Percentiles rank a stretch among this genome's conserved stretches.
These are phyloP conservation scores for Lasiosphaeria ovina DNA, from an alignment of 495 filamentous ascomycete species.

Conservation along the genomic window DNA sequence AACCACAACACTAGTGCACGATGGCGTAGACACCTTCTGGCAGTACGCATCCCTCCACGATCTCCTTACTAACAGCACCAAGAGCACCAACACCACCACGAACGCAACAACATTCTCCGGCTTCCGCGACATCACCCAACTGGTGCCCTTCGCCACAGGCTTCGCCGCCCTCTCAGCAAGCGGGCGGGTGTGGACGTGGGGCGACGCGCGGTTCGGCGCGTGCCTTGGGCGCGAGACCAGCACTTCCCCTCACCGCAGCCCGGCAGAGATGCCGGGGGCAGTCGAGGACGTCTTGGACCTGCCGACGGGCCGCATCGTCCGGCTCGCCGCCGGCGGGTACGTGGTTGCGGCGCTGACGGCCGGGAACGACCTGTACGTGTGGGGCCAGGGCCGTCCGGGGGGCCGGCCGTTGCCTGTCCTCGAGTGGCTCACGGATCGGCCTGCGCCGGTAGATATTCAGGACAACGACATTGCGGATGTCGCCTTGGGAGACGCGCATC, in stretches of 20 bases:
- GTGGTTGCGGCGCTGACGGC: constrained; percentile 54
- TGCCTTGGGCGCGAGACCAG: constrained; percentile 44
- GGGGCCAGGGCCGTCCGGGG: constrained; percentile 52
- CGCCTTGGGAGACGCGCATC: constrained; percentile 56
- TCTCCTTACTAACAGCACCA: constrained; percentile 12
- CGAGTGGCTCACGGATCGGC: constrained; percentile 24
- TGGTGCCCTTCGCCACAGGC: constrained; percentile 49
- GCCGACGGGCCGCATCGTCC: constrained; percentile 49
- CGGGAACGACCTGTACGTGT: constrained; percentile 55
- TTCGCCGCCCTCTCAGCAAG: constrained; percentile 51
- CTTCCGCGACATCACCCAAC: constrained; percentile 34
- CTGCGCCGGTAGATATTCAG: constrained; percentile 37
- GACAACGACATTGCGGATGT: constrained; percentile 52
- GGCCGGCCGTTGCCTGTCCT: constrained; percentile 13
- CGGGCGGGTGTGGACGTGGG: constrained; percentile 59
- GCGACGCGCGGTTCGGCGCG: constrained; percentile 53
- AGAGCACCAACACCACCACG: neutral
- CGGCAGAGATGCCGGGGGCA: constrained; percentile 41
- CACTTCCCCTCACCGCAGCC: constrained; percentile 27
- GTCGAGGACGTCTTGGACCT: constrained; percentile 51
- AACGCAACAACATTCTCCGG: constrained; percentile 18
- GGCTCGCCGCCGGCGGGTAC: constrained; percentile 56
- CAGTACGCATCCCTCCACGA: constrained; percentile 26
- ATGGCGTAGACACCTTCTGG: constrained; percentile 19
- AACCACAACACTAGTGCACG: constrained; percentile 15